phyloP scores from a whole-genome alignment of 208 protist species.

The Tritrichomonas foetus region DNA sequence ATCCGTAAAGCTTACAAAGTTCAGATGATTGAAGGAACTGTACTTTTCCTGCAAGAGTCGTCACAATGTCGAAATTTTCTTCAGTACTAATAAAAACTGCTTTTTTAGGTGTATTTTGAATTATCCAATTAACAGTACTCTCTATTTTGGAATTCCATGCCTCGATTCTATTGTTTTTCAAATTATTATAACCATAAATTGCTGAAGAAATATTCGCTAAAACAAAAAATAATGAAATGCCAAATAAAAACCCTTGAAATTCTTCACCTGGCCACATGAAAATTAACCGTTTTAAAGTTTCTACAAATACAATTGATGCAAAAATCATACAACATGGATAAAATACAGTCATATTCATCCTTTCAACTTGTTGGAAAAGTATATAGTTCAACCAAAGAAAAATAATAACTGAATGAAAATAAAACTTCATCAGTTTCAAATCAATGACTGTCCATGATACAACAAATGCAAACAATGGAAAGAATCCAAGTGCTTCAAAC shows the following conservation, averaged over 20 bases:
- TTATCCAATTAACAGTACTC: background rate
- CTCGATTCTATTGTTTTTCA: too few relatives aligned
- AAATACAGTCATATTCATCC: background rate
- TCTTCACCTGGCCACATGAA: background rate
- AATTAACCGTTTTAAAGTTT: background rate
- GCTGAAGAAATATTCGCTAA: background rate
- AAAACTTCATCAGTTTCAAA: too few relatives aligned
- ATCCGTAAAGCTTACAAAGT: too few relatives aligned
- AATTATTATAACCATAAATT: background rate
- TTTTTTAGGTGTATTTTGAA: slow-evolving; percentile 4
- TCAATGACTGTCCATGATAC: background rate
- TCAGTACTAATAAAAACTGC: background rate
- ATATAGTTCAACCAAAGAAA: too few relatives aligned
- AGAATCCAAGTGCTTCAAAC: background rate
- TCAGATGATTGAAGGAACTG: too few relatives aligned
- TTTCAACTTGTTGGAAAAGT: background rate
- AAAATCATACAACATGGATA: background rate
- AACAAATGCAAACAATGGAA: background rate
- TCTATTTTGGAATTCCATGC: background rate
- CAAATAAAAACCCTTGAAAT: background rate
- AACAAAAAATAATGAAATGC: background rate
- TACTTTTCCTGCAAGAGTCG: background rate
- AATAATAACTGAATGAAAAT: background rate
- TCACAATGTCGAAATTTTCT: background rate
- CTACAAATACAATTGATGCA: background rate